phyloP scores from a whole-genome alignment of 306 rosid genomes.

The Cucumis melo region DNA sequence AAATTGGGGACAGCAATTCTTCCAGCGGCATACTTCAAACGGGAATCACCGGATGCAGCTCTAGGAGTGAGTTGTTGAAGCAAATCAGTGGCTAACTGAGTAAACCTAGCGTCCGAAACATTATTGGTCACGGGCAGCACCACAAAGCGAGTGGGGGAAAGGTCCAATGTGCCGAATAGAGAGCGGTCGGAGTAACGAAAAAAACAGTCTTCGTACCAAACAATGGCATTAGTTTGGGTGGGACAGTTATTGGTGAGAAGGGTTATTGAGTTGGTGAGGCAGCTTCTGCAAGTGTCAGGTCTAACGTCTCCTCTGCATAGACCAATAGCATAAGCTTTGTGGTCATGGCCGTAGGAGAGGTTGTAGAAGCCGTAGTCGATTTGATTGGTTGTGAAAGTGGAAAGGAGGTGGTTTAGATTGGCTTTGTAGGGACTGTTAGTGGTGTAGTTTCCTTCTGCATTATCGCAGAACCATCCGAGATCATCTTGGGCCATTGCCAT shows the following conservation, averaged over 20 bases:
- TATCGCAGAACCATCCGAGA: neutral
- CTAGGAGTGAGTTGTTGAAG: neutral
- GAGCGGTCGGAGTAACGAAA: neutral
- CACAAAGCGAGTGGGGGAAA: neutral
- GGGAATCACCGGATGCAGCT: neutral
- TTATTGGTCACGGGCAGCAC: neutral
- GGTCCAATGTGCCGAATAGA: neutral
- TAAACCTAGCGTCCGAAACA: neutral
- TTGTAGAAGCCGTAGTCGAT: constrained; percentile 22
- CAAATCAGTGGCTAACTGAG: neutral
- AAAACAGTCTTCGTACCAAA: neutral
- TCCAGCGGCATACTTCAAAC: neutral
- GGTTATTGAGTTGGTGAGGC: neutral
- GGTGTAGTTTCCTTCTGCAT: constrained; percentile 2
- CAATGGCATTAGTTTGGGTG: neutral
- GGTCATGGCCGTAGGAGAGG: constrained; percentile 15
- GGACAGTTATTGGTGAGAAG: neutral
- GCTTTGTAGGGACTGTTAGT: constrained; percentile 21
- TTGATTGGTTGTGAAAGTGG: constrained; percentile 18
- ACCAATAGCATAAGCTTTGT: neutral
- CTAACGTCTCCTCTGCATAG: neutral
- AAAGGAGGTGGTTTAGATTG: constrained; percentile 35
- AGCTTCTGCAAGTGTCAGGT: neutral
- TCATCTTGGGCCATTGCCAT: neutral
- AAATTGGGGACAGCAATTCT: neutral